Evolutionary conservation across 768 basidiomycete species (phyloP).

Genomic region (Tulasnella sp.): DNA sequence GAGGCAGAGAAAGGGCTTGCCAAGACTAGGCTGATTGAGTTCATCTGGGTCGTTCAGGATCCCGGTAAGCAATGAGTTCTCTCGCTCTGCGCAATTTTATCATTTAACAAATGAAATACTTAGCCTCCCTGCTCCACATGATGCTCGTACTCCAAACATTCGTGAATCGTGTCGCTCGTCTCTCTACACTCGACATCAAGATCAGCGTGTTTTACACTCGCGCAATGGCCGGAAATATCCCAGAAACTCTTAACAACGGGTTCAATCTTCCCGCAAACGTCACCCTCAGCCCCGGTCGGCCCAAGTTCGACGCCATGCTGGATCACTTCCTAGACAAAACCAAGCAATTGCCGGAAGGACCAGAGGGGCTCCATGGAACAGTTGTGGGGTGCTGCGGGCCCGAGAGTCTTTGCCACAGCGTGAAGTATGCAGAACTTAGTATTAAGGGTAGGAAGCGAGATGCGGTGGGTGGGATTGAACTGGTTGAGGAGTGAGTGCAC

Average conservation of each 20-base stretch:
- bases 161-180: conserved; percentile 42
- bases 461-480: conserved; percentile 32
- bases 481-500: conserved; percentile 31
- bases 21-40: conserved; percentile 60
- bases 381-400: conserved; percentile 34
- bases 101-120: conserved; percentile 17
- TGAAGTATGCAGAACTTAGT: conserved; percentile 23
- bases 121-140: conserved; percentile 53
- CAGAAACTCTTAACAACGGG: neutral
- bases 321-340: conserved; percentile 8
- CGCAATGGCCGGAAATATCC: conserved; percentile 37
- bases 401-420: conserved; percentile 16
- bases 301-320: conserved; percentile 18
- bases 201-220: conserved; percentile 65
- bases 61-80: conserved; percentile 47
- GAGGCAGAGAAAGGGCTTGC: conserved; percentile 52
- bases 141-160: conserved; percentile 54
- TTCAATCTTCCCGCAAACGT: conserved; percentile 14
- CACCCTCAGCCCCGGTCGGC: conserved; percentile 23
- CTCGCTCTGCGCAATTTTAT: neutral
- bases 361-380: conserved; percentile 16
- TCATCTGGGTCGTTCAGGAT: conserved; percentile 69
- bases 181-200: conserved; percentile 50
- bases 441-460: conserved; percentile 21
- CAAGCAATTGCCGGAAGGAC: neutral